These are phyloP conservation scores for Leccinum fibrillosum DNA, from an alignment of 768 basidiomycete genomes.

Conservation along the genomic window DNA sequence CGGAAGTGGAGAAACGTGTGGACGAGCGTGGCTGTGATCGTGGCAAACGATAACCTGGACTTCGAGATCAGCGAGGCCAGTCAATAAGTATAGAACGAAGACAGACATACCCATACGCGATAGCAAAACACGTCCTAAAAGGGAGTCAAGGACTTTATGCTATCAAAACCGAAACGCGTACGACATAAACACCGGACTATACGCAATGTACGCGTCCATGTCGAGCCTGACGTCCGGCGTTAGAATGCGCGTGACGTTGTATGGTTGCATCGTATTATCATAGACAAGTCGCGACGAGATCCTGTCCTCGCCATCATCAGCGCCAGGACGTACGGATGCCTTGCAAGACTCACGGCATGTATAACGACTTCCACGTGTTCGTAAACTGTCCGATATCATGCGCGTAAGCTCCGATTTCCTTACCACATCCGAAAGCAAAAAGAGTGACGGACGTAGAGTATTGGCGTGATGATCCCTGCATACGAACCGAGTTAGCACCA, in stretches of 20 bases:
- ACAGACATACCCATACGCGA: conserved; percentile 29
- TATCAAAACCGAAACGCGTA: conserved; percentile 10
- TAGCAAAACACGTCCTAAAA: conserved; percentile 25
- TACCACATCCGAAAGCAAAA: conserved; percentile 32
- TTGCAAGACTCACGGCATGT: conserved; percentile 48
- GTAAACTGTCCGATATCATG: conserved; percentile 40
- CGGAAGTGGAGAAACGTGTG: conserved; percentile 59
- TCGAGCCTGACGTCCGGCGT: conserved; percentile 53
- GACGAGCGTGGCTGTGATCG: conserved; percentile 48
- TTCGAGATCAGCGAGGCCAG: conserved; percentile 37
- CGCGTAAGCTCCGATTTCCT: background rate
- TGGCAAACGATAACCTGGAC: conserved; percentile 75
- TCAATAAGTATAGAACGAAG: background rate
- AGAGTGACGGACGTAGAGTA: conserved; percentile 47
- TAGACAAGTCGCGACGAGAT: conserved; percentile 63
- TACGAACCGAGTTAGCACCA: background rate
- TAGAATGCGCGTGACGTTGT: conserved; percentile 59
- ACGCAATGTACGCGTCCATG: conserved; percentile 47
- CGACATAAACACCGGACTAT: conserved; percentile 61
- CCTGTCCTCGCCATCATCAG: conserved; percentile 16
- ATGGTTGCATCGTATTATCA: conserved; percentile 54
- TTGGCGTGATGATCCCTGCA: conserved; percentile 33
- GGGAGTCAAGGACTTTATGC: background rate
- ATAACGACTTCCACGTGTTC: conserved; percentile 58
- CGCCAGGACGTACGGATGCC: background rate